Conservation (phyloP, 208 protist species). For the Wallacemonas sp. region DNA sequence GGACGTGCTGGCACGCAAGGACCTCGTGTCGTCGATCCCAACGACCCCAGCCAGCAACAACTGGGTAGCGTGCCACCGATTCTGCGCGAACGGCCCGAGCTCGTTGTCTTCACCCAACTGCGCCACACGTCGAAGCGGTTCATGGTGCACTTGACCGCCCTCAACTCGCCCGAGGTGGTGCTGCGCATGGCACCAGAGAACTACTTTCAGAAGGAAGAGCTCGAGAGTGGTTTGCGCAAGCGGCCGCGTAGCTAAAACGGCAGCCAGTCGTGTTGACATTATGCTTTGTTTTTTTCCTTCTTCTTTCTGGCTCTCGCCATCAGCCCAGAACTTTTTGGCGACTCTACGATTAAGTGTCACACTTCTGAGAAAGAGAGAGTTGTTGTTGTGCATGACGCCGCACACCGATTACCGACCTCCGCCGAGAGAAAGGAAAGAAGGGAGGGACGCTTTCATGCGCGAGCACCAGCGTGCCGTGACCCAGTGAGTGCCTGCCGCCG, state of each 20-base stretch:
- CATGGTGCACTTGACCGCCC: slow-evolving; percentile 88
- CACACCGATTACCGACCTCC: too few relatives aligned
- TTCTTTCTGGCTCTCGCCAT: neutral
- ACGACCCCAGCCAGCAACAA: neutral
- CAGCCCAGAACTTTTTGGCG: too few relatives aligned
- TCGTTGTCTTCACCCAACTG: slow-evolving; percentile 87
- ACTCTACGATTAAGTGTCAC: neutral
- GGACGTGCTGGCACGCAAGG: slow-evolving; percentile 2
- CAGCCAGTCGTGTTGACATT: neutral
- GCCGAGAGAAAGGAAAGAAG: neutral
- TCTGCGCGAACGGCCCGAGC: slow-evolving; percentile 51
- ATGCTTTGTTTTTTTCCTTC: neutral
- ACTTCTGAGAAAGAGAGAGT: too few relatives aligned
- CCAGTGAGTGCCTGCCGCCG: too few relatives aligned
- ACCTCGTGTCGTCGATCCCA: neutral
- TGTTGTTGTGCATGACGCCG: too few relatives aligned
- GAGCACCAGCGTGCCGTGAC: too few relatives aligned
- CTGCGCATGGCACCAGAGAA: slow-evolving; percentile 68
- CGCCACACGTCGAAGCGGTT: slow-evolving; percentile 81
- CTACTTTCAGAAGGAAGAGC: slow-evolving; percentile 79
- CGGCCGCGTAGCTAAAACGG: slow-evolving; percentile 31
- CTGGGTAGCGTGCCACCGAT: slow-evolving; percentile 11
- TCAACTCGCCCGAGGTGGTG: slow-evolving; percentile 62
- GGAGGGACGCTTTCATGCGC: neutral
- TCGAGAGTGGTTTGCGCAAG: slow-evolving; percentile 72